Base-by-base conservation (phyloP, 306 rosid genomes). In the Canavalia ensiformis region DNA sequence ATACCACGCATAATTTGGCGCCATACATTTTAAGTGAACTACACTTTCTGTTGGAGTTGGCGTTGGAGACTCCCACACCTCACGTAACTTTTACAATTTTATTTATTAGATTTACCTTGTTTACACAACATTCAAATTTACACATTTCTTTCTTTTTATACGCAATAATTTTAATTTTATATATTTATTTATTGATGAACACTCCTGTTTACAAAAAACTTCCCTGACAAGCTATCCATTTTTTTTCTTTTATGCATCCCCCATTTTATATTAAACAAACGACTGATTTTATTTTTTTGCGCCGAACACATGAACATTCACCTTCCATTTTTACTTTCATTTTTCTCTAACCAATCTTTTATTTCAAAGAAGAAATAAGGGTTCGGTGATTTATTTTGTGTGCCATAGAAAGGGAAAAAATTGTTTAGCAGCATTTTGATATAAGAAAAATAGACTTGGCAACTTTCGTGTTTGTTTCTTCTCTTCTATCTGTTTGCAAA, bases 1-100 rank as follows among this genome's bases (percentile, higher is more conserved):
- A 65, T 49, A 9, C 67, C 54, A 44, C 33, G 79, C 85, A 45
- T 63, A 54, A 81, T 77, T 81, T 88, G 92, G 88, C 91, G 92
- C 90, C 89, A 64, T 79, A 57, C 62, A 73, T 72, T 78, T 66
- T 6, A 10, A 11, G n/a, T 54, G 60, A 51, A 7, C 65, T 37
- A 51, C 33, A 18, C 68, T 52, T 39, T 37, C 34, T 34, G 37
- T 13, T 71, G 3, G 2, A 37, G 4, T 4, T 37, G 41, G 41
- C 25, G 25, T 18, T 18, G 2, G 0, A 30, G 1, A 47, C 1
- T 47, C 3, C 8, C 5, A 30, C 56, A 5, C 41, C 29, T 13
- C 3, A n/a, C 12, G 1, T 18, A 8, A 30, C n/a, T 0, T 55
- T 55, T 18, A 1, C 25, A 18, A 18, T 18, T 42, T 28, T 28